Percentiles rank a stretch among this genome's conserved stretches.
Conservation (phyloP, 192 early-diverging fungal species). For the Coemansia sp. region DNA sequence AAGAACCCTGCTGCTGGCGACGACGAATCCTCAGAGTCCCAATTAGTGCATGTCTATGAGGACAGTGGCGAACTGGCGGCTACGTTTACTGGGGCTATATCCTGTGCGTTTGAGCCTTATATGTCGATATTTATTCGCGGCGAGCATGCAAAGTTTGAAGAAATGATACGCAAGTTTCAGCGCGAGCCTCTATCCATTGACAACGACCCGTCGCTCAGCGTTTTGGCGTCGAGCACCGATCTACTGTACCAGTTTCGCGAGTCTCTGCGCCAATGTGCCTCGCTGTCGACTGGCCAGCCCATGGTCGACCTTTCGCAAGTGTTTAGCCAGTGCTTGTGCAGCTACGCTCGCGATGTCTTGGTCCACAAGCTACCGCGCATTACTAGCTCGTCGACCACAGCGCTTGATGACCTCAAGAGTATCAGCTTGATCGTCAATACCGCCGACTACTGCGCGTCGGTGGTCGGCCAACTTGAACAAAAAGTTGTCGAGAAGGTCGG, state of each 20-base stretch:
- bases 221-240: conserved; percentile 86
- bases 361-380: conserved; percentile 68
- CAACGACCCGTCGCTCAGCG: conserved; percentile 60
- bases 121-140: conserved; percentile 82
- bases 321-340: conserved; percentile 76
- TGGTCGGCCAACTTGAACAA: conserved; percentile 83
- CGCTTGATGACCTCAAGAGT: conserved; percentile 64
- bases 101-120: conserved; percentile 83
- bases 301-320: conserved; percentile 79
- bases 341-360: conserved; percentile 79
- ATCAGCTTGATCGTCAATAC: conserved; percentile 88
- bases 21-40: neutral
- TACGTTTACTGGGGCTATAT: conserved; percentile 75
- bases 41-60: conserved; percentile 8
- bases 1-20: conserved; percentile 1
- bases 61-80: neutral
- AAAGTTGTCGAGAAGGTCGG: conserved; percentile 85
- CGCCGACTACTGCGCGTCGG: conserved; percentile 88
- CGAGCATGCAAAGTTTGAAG: conserved; percentile 65
- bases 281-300: conserved; percentile 79
- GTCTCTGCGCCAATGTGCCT: conserved; percentile 79
- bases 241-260: conserved; percentile 90
- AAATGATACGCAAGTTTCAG: conserved; percentile 42
- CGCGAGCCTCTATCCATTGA: conserved; percentile 55
- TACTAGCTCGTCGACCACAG: conserved; percentile 55